Conservation (phyloP, 106 monocot species). For the Dendrobium nobile region DNA sequence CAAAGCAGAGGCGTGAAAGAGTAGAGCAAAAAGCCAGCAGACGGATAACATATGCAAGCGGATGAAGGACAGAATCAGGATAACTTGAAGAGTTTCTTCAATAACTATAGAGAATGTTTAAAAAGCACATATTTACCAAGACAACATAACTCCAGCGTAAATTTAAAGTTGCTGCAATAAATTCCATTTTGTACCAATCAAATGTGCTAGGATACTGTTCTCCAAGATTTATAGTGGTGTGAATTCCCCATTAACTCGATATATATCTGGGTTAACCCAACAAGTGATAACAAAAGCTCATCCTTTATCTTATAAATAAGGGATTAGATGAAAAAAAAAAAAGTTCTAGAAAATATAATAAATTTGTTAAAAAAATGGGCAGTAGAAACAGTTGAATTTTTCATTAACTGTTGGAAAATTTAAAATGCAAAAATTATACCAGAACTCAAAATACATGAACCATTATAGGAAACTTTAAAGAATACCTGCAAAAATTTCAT, state of each 20-base stretch:
- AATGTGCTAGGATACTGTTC: not conserved
- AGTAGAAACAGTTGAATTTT: not conserved
- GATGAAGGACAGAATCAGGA: no score
- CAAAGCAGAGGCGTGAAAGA: no score
- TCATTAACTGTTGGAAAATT: not conserved
- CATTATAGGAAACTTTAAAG: not conserved
- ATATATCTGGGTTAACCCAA: not conserved
- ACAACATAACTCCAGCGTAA: not conserved
- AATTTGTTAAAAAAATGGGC: not conserved
- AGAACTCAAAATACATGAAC: not conserved
- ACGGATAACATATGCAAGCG: no score
- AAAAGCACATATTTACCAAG: not conserved
- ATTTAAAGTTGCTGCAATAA: not conserved
- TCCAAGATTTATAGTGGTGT: not conserved
- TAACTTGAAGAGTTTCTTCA: not conserved
- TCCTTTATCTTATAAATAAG: not conserved
- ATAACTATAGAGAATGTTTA: not conserved
- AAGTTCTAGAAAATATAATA: not conserved
- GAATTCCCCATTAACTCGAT: not conserved
- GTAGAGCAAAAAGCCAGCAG: no score
- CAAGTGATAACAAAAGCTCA: not conserved
- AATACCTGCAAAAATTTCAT: conserved; percentile 98
- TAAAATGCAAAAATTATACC: not conserved
- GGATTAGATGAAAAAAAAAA: not conserved
- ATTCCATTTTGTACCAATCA: not conserved